phyloP scores from a whole-genome alignment of 192 early-diverging fungal species.

The Piromyces finnis region DNA sequence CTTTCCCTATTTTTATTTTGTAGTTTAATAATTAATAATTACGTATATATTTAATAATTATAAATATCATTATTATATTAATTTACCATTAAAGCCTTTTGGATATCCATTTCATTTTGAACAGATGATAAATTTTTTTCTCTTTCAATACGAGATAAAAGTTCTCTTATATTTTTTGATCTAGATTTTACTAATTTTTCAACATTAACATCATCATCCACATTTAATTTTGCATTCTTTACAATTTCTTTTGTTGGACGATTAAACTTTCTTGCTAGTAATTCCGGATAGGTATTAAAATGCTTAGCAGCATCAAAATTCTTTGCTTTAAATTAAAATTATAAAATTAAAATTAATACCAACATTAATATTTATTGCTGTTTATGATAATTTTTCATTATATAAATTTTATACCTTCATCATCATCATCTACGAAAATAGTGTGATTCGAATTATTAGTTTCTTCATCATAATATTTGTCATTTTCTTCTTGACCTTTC shows the following conservation, averaged over 20 bases:
- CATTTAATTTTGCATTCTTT: constrained; percentile 16
- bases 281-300: constrained; percentile 63
- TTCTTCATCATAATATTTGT: constrained; percentile 14
- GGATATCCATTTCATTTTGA: constrained; percentile 60
- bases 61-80: too few species aligned
- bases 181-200: constrained; percentile 28
- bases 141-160: constrained; percentile 51
- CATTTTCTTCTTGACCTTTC: constrained; percentile 9
- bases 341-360: too few species aligned
- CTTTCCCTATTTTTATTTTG: constrained; percentile 31
- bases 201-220: constrained; percentile 8
- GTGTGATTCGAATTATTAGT: constrained; percentile 39
- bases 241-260: constrained; percentile 44
- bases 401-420: constrained; percentile 20
- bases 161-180: constrained; percentile 38
- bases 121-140: constrained; percentile 52
- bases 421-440: constrained; percentile 57
- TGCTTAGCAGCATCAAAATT: constrained; percentile 62
- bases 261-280: constrained; percentile 64
- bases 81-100: constrained; percentile 51
- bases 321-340: constrained; percentile 37
- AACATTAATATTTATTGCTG: too few species aligned
- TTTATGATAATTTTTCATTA: too few species aligned
- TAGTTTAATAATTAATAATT: neutral
- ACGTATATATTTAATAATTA: too few species aligned